Evolutionary conservation across 2,329 filamentous ascomycete species (phyloP).

Genomic region (Neophaeococcomyces aloes): DNA sequence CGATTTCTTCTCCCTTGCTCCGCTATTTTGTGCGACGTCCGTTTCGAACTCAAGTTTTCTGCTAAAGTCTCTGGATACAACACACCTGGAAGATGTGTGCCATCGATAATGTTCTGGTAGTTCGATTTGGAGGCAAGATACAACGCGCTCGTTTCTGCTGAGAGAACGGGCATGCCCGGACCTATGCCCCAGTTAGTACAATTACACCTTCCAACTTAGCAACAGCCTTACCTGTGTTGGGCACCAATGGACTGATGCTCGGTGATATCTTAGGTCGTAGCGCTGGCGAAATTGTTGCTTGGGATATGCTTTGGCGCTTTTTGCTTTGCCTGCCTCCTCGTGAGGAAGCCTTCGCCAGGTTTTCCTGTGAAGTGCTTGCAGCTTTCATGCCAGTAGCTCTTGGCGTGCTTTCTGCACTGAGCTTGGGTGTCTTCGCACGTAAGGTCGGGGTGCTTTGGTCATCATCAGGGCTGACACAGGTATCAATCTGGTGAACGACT

Average conservation of each 20-base stretch:
- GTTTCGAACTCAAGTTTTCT: constrained; percentile 88
- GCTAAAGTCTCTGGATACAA: constrained; percentile 84
- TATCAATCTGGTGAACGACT: constrained; percentile 41
- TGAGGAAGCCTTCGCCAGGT: constrained; percentile 18
- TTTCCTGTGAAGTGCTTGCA: constrained; percentile 21
- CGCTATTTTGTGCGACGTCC: constrained; percentile 94
- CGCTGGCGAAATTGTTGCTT: constrained; percentile 73
- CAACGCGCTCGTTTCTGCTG: constrained; percentile 54
- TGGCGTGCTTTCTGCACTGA: constrained; percentile 42
- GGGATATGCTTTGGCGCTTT: constrained; percentile 61
- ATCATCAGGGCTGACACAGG: constrained; percentile 29
- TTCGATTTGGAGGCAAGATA: constrained; percentile 91
- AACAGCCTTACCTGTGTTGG: constrained; percentile 49
- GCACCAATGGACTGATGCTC: constrained; percentile 82
- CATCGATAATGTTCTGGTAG: constrained; percentile 93
- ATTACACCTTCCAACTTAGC: constrained; percentile 14
- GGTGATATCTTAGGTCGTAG: constrained; percentile 83
- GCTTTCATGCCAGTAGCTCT: constrained; percentile 23
- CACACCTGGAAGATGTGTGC: constrained; percentile 79
- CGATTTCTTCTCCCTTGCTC: constrained; percentile 91
- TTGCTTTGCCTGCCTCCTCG: constrained; percentile 45
- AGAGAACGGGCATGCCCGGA: constrained; percentile 30
- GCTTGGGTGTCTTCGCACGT: constrained; percentile 55
- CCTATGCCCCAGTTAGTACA: constrained; percentile 13
- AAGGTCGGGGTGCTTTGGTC: constrained; percentile 47